Percentiles rank a stretch among this genome's conserved stretches.
Conservation (phyloP, 2,329 filamentous ascomycete genomes). For the Colletotrichum sp. region DNA sequence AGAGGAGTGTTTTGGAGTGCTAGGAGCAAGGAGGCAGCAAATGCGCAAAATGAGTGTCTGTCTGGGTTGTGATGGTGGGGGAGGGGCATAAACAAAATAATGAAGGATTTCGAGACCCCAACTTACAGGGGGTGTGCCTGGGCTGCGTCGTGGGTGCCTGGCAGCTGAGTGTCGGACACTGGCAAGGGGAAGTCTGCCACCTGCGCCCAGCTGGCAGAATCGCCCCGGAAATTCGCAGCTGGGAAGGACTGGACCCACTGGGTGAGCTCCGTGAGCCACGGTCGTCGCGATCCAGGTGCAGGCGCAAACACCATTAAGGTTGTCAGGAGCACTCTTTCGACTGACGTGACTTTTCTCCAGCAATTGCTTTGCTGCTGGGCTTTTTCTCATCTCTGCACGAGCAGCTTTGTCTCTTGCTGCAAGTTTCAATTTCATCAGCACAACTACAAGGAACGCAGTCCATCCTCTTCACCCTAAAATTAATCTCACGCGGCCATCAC, state of each 20-base stretch:
- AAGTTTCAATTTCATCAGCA: not conserved
- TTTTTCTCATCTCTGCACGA: not conserved
- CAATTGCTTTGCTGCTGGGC: not conserved
- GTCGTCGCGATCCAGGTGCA: constrained; percentile 19
- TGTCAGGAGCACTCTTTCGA: not conserved
- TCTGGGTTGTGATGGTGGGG: constrained; percentile 17
- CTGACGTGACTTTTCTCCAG: not conserved
- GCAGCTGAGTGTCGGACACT: not conserved
- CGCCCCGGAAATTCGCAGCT: not conserved
- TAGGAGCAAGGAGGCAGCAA: not conserved
- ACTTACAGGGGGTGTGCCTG: constrained; percentile 6
- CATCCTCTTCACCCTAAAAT: not conserved
- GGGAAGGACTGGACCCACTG: constrained; percentile 2
- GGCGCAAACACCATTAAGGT: constrained; percentile 19
- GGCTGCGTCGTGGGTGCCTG: constrained; percentile 7
- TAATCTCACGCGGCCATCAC: not conserved
- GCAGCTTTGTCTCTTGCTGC: not conserved
- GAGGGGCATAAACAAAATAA: constrained; percentile 19
- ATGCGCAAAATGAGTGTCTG: constrained; percentile 18
- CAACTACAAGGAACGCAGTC: not conserved
- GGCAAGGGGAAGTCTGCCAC: not conserved
- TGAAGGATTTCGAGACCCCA: constrained; percentile 14
- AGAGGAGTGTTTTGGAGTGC: not conserved
- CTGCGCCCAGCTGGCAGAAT: not conserved
- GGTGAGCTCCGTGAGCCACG: constrained; percentile 12